Conservation (phyloP, 176 grass and related monocot species). For the Ensete glaucum region DNA sequence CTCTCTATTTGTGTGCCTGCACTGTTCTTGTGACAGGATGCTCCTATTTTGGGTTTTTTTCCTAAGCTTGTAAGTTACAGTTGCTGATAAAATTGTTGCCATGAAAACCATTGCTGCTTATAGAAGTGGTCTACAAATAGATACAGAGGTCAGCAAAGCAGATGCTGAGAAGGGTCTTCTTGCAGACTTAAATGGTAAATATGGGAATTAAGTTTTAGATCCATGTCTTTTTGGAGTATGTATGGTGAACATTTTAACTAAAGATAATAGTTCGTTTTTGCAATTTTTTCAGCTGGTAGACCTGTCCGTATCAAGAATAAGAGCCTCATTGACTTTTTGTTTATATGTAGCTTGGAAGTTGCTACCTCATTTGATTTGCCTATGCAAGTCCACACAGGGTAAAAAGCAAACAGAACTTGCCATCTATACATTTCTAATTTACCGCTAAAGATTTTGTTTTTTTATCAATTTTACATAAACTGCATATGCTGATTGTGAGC, state of each 20-base stretch:
- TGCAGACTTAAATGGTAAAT: slow-evolving; percentile 58
- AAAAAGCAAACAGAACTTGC: slow-evolving; percentile 13
- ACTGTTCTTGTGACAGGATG: not conserved
- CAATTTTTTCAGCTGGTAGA: slow-evolving; percentile 58
- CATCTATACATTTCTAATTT: not conserved
- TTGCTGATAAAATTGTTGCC: slow-evolving; percentile 59
- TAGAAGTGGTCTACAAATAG: slow-evolving; percentile 79
- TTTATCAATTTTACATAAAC: not conserved
- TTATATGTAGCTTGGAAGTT: slow-evolving; percentile 64
- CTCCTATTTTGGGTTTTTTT: slow-evolving; percentile 7
- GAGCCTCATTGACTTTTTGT: slow-evolving; percentile 88
- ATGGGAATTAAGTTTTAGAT: not conserved
- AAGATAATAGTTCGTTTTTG: slow-evolving; percentile 2
- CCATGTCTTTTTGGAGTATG: not conserved
- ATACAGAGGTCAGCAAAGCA: slow-evolving; percentile 51
- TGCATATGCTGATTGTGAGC: not conserved
- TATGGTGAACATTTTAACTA: not conserved
- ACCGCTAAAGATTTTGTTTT: not conserved
- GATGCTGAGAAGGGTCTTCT: slow-evolving; percentile 81
- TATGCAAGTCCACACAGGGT: slow-evolving; percentile 97
- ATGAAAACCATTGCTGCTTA: slow-evolving; percentile 95
- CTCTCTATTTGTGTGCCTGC: not conserved
- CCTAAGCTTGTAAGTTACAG: slow-evolving; percentile 51
- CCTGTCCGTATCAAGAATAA: slow-evolving; percentile 77
- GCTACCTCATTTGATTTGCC: slow-evolving; percentile 48